Percentiles rank a stretch among this genome's conserved stretches.
phyloP scores from a whole-genome alignment of 345 rosid genomes.

The rapeseed (Brassica napus) region DNA sequence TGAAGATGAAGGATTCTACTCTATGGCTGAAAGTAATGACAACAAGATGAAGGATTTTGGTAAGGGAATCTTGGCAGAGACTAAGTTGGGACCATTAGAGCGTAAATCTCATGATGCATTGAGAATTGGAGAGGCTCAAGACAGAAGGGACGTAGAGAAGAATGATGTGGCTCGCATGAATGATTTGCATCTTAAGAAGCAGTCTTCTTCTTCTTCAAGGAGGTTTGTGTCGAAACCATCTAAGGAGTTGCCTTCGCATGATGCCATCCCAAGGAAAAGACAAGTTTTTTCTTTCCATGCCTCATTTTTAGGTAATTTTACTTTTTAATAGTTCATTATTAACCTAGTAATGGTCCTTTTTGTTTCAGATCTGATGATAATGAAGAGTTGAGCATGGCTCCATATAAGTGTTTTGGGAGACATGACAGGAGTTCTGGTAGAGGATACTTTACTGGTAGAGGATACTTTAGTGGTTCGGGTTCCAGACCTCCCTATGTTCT shows the following conservation, averaged over 20 bases:
- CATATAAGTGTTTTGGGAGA: not conserved
- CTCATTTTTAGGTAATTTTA: not conserved
- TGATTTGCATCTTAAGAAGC: not conserved
- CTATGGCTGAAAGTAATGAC: conserved; percentile 35
- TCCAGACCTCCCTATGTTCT: conserved; percentile 39
- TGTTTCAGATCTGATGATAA: not conserved
- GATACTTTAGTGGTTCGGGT: conserved; percentile 33
- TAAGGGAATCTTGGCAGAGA: conserved; percentile 14
- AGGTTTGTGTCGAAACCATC: not conserved
- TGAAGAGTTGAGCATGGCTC: not conserved
- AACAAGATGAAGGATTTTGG: conserved; percentile 41
- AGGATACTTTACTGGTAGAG: conserved; percentile 31
- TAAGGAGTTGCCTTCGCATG: conserved; percentile 38
- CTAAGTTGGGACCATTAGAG: not conserved
- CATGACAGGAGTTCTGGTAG: conserved; percentile 34
- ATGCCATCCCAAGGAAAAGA: conserved; percentile 44
- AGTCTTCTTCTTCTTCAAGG: not conserved
- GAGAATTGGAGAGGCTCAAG: conserved; percentile 27
- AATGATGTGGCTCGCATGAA: conserved; percentile 14
- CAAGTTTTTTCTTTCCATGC: conserved; percentile 19
- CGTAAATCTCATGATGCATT: not conserved
- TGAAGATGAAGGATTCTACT: conserved; percentile 42
- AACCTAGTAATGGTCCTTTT: conserved; percentile 2
- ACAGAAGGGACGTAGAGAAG: conserved; percentile 41
- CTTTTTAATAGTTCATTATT: not conserved